Evolutionary conservation across 2,329 filamentous ascomycete genomes (phyloP).

Genomic region (Phyllosticta paracitricarpa): DNA sequence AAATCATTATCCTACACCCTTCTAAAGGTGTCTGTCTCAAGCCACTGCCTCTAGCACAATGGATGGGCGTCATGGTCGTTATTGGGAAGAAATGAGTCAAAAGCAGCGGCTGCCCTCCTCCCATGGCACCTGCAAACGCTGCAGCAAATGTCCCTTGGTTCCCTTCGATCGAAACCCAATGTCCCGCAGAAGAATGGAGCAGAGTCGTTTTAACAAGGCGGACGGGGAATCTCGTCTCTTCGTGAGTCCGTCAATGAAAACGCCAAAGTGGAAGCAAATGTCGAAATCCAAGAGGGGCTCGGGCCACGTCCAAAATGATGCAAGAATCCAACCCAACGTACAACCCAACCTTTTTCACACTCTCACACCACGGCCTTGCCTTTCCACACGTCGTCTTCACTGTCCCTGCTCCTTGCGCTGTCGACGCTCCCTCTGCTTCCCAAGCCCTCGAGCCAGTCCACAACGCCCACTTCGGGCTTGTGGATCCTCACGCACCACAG

Average conservation of each 20-base stretch:
- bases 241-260: neutral
- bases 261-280: neutral
- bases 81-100: too few relatives aligned
- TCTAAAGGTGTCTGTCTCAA: neutral
- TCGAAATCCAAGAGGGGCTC: neutral
- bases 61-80: neutral
- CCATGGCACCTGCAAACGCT: too few relatives aligned
- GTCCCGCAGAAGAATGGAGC: neutral
- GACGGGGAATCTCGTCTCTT: neutral
- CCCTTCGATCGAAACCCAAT: too few relatives aligned
- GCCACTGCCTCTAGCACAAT: neutral
- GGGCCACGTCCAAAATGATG: neutral
- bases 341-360: neutral
- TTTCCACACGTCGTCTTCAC: neutral
- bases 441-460: neutral
- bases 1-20: neutral
- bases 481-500: constrained; percentile 53
- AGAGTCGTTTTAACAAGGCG: neutral
- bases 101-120: too few relatives aligned
- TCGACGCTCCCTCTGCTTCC: neutral
- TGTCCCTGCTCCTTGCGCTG: neutral
- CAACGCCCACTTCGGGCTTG: constrained; percentile 39
- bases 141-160: too few relatives aligned
- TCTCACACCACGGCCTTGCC: neutral
- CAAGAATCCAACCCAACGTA: neutral